Evolutionary conservation across 441 rosid genomes (phyloP).

Genomic region (Syzygium malaccense): DNA sequence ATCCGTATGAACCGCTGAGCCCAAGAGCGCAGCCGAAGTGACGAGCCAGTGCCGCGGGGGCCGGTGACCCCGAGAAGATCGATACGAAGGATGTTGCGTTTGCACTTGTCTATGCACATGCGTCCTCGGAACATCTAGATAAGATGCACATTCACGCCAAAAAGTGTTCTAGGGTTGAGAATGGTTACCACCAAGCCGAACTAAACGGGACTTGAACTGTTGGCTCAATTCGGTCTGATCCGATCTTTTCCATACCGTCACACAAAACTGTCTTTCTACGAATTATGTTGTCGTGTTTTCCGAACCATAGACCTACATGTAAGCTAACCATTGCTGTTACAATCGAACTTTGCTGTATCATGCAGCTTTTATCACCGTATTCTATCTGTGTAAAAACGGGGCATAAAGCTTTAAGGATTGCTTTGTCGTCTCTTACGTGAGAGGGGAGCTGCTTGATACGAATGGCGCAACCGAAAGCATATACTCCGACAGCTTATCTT

Average conservation of each 20-base stretch:
- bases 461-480: not conserved
- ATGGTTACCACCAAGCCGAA: not conserved
- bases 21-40: not conserved
- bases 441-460: not conserved
- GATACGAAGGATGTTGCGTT: not conserved
- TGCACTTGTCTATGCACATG: not conserved
- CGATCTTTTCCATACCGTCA: not conserved
- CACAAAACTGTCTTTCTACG: not conserved
- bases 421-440: not conserved
- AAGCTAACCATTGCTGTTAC: not conserved
- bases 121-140: not conserved
- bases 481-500: not conserved
- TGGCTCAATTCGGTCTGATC: not conserved
- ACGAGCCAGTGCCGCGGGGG: not conserved
- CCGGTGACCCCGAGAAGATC: not conserved
- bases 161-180: not conserved
- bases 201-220: accelerated
- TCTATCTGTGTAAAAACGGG: not conserved
- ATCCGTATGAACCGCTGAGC: not conserved
- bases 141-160: accelerated
- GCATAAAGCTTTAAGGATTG: not conserved
- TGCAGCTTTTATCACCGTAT: not conserved
- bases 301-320: not conserved
- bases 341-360: not conserved
- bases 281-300: not conserved